Conservation (phyloP, 345 rosid species). For the Cochlearia excelsa region DNA sequence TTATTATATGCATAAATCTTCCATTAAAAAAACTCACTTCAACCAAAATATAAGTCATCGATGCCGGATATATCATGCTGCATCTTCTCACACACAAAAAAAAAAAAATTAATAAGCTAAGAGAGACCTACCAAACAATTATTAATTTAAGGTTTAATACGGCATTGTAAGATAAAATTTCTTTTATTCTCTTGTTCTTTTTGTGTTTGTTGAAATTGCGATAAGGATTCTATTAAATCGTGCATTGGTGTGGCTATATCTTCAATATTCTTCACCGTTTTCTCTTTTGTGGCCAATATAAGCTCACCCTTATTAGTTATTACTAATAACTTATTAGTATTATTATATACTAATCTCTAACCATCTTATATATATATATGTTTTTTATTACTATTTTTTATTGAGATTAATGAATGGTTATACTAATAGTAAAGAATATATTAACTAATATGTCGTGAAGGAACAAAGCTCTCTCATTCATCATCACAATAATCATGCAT, state of each 20-base stretch:
- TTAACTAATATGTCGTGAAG: slow-evolving; percentile 34
- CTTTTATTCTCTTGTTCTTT: slow-evolving; percentile 1
- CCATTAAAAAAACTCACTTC: background rate
- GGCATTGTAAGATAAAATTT: slow-evolving; percentile 20
- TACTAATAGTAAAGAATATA: background rate
- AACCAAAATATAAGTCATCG: background rate
- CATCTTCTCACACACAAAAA: slow-evolving; percentile 14
- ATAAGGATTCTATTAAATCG: slow-evolving; percentile 29
- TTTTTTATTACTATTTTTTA: slow-evolving; percentile 1
- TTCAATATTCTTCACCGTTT: slow-evolving; percentile 22
- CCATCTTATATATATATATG: slow-evolving; percentile 9
- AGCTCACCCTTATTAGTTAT: slow-evolving; percentile 19
- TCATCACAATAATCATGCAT: slow-evolving; percentile 41
- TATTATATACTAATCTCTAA: slow-evolving; percentile 22
- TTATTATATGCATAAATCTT: background rate
- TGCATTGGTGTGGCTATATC: slow-evolving; percentile 31
- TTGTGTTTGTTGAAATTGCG: slow-evolving; percentile 5
- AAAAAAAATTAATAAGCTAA: slow-evolving; percentile 8
- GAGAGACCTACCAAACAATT: slow-evolving; percentile 22
- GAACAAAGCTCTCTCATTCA: slow-evolving; percentile 34
- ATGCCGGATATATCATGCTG: slow-evolving; percentile 23
- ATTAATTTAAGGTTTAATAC: slow-evolving; percentile 27
- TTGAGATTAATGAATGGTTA: slow-evolving; percentile 15
- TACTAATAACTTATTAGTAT: too few species aligned
- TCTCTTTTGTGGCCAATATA: slow-evolving; percentile 36